Percentiles rank a stretch among this genome's conserved stretches.
Conservation (phyloP, 2,329 filamentous ascomycete species). For the Botryotinia narcissicola region DNA sequence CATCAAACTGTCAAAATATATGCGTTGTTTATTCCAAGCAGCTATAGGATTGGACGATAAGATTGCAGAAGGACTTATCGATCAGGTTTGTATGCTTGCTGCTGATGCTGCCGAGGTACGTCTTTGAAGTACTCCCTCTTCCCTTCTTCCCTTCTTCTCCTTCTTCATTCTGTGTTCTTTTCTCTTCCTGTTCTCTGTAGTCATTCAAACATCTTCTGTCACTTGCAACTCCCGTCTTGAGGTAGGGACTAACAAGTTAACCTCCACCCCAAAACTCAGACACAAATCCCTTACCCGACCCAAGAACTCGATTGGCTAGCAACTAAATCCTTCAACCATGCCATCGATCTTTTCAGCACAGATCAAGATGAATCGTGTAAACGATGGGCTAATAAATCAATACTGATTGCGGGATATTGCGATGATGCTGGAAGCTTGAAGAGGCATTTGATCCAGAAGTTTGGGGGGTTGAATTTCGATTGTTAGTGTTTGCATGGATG, state of each 20-base stretch:
- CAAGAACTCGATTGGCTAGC: conserved; percentile 77
- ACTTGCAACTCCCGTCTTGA: background rate
- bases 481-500: background rate
- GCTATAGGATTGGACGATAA: conserved; percentile 53
- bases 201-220: background rate
- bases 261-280: conserved; percentile 29
- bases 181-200: accelerated
- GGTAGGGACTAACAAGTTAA: background rate
- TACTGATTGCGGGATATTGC: conserved; percentile 37
- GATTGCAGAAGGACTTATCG: conserved; percentile 58
- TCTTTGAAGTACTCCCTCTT: background rate
- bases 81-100: conserved; percentile 59
- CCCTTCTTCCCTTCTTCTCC: conserved; percentile 13
- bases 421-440: conserved; percentile 35
- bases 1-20: conserved; percentile 67
- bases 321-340: conserved; percentile 66
- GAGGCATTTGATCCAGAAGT: conserved; percentile 8
- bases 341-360: conserved; percentile 61
- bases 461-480: conserved; percentile 1
- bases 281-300: conserved; percentile 54
- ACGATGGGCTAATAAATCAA: conserved; percentile 39
- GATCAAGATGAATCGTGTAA: conserved; percentile 55
- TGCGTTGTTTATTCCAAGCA: conserved; percentile 72
- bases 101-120: conserved; percentile 49
- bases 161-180: background rate